Conservation (phyloP, 345 rosid genomes). For the Excoecaria agallocha region DNA sequence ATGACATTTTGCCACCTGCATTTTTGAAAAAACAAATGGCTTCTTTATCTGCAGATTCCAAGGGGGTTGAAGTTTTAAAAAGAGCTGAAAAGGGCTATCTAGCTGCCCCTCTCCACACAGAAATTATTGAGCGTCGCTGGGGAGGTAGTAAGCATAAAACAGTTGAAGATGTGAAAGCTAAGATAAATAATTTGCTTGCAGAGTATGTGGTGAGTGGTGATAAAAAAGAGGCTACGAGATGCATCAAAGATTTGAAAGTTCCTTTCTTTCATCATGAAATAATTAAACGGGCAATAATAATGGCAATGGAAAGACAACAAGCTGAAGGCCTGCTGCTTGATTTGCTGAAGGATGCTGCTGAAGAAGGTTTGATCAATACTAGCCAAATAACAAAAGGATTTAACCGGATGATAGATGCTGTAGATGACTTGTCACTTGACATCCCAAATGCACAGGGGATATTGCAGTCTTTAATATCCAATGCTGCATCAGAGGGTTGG, state of each 20-base stretch:
- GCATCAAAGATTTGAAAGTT: constrained; percentile 76
- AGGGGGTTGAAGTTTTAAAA: constrained; percentile 59
- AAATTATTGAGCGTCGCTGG: constrained; percentile 73
- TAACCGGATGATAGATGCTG: constrained; percentile 57
- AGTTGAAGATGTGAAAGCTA: constrained; percentile 74
- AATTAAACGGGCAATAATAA: constrained; percentile 60
- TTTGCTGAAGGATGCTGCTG: constrained; percentile 57
- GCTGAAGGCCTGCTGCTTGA: constrained; percentile 56
- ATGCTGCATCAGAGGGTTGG: constrained; percentile 89
- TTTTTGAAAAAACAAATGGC: constrained; percentile 60
- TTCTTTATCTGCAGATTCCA: constrained; percentile 42
- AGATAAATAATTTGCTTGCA: constrained; percentile 56
- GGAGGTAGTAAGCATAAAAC: constrained; percentile 73
- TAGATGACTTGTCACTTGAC: constrained; percentile 80
- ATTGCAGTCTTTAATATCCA: constrained; percentile 64
- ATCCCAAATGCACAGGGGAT: constrained; percentile 59
- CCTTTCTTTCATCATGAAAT: constrained; percentile 89
- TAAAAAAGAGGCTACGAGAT: constrained; percentile 67
- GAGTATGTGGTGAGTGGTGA: constrained; percentile 74
- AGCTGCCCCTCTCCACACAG: constrained; percentile 76
- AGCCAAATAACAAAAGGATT: constrained; percentile 82
- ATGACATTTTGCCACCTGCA: constrained; percentile 79
- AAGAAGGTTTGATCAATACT: constrained; percentile 69
- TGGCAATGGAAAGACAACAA: constrained; percentile 71
- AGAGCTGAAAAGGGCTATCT: constrained; percentile 76